Evolutionary conservation across 2,329 filamentous ascomycete species (phyloP).

Genomic region (Pochonia chlamydosporia): DNA sequence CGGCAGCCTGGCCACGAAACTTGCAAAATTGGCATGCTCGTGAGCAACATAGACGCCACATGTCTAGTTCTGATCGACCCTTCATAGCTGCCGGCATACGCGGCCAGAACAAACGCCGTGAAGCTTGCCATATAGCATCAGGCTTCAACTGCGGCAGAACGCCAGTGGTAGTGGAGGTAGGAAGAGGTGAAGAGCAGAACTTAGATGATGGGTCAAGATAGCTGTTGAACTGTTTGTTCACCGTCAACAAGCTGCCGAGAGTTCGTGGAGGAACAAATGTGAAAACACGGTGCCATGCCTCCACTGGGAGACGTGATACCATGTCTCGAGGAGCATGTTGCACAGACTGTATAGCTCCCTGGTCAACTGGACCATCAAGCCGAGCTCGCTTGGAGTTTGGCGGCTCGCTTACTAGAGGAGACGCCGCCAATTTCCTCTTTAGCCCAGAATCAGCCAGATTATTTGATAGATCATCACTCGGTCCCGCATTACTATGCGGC

Average conservation of each 20-base stretch:
- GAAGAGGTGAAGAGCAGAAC: conserved; percentile 17
- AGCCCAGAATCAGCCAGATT: background rate
- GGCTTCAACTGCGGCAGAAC: conserved; percentile 38
- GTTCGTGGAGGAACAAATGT: conserved; percentile 57
- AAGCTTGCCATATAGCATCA: conserved; percentile 64
- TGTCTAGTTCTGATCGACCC: conserved; percentile 62
- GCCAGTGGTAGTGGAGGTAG: conserved; percentile 15
- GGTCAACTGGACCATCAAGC: background rate
- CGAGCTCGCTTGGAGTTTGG: conserved; percentile 8
- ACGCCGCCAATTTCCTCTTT: background rate
- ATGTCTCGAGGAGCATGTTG: conserved; percentile 4
- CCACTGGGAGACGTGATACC: conserved; percentile 40
- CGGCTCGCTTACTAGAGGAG: background rate
- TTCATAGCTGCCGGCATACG: conserved; percentile 64
- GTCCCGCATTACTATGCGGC: background rate
- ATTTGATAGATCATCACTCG: background rate
- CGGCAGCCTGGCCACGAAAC: conserved; percentile 25
- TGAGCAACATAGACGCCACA: conserved; percentile 67
- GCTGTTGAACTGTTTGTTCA: conserved; percentile 61
- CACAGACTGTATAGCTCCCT: background rate
- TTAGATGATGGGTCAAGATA: conserved; percentile 47
- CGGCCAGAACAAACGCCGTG: conserved; percentile 59
- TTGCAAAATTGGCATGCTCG: conserved; percentile 63
- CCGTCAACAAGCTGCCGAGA: conserved; percentile 58
- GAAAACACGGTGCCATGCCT: conserved; percentile 68